Evolutionary conservation across 805 yeast genomes (phyloP).

Genomic region (Saccharomycopsis vini): DNA sequence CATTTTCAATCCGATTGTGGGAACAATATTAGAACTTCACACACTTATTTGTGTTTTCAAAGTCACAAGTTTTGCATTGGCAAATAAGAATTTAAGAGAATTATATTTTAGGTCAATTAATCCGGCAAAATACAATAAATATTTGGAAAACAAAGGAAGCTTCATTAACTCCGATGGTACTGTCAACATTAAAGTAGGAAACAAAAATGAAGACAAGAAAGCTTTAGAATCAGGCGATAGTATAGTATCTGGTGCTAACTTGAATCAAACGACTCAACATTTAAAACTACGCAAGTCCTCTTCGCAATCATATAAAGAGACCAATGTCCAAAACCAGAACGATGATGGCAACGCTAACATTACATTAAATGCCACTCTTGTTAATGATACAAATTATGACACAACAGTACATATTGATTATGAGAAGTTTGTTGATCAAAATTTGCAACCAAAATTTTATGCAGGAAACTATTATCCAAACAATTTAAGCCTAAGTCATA

Average conservation of each 20-base stretch:
- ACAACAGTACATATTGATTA: constrained; percentile 1
- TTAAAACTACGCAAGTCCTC: constrained; percentile 11
- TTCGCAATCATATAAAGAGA: background rate
- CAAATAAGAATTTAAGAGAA: constrained; percentile 36
- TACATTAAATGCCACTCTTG: too few relatives aligned
- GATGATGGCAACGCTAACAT: too few relatives aligned
- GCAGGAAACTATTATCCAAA: constrained; percentile 29
- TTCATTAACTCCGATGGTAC: constrained; percentile 16
- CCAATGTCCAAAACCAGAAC: too few relatives aligned
- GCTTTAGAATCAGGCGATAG: background rate
- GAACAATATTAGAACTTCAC: constrained; percentile 33
- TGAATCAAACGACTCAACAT: constrained; percentile 10
- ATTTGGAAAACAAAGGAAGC: constrained; percentile 6
- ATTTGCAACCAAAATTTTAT: constrained; percentile 28
- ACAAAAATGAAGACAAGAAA: constrained; percentile 4
- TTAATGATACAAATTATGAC: constrained; percentile 5
- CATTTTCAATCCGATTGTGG: constrained; percentile 34
- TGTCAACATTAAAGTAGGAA: constrained; percentile 7
- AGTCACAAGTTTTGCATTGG: constrained; percentile 33
- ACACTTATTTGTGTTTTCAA: constrained; percentile 34
- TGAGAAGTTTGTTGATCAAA: constrained; percentile 13
- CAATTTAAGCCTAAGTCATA: constrained; percentile 29
- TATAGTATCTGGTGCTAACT: constrained; percentile 8
- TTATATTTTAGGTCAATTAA: constrained; percentile 23
- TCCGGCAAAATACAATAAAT: constrained; percentile 12